Base-by-base conservation (phyloP, 495 filamentous ascomycete species). In the Aspergillus homomorphus region DNA sequence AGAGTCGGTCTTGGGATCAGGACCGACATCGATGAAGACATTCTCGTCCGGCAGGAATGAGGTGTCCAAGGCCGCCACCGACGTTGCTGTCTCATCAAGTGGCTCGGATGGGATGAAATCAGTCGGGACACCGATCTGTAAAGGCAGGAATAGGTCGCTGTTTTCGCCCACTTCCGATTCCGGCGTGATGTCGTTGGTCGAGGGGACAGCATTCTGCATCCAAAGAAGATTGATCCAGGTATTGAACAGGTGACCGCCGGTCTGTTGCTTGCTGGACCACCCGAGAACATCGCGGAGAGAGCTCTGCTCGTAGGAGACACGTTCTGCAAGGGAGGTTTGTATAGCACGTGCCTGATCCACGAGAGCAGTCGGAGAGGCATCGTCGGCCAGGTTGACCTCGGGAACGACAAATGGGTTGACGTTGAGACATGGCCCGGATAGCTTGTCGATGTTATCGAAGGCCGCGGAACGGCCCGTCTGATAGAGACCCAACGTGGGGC, bases 161-260 rank as follows among this genome's bases (percentile, higher is more conserved):
- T 53, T 22, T 7, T 53, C 28, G 16, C 33, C 7, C 7, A 53
- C 14, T 1, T 57, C 46, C 43, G 54, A 16, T 8, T 61, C 58
- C 22, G 62, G 57, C 4, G 56, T 38, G 4, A 23, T 23, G 48
- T 54, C 56, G 24, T 45, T 16, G 12, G 30, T 9, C 2, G 62
- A 62, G 9, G 63, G 49, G 2, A 57, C 44, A 19, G 33, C 53
- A 23, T 61, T 58, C 53, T 69, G 66, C 60, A 62, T 62, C 65
- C 66, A 73, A 19, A 75, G 66, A 8, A 75, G 69, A 42, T 75
- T 75, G 19, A 73, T 60, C 62, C 62, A 75, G 1, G 69, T 62
- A 49, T 75, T 73, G 61, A 75, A 75, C 4, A 67, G 28, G 12
- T 65, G 62, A 19, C 45, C 14, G 14, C 56, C 55, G 2, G 59